phyloP scores from a whole-genome alignment of 2,329 filamentous ascomycete genomes.

The Xylogone sp. region DNA sequence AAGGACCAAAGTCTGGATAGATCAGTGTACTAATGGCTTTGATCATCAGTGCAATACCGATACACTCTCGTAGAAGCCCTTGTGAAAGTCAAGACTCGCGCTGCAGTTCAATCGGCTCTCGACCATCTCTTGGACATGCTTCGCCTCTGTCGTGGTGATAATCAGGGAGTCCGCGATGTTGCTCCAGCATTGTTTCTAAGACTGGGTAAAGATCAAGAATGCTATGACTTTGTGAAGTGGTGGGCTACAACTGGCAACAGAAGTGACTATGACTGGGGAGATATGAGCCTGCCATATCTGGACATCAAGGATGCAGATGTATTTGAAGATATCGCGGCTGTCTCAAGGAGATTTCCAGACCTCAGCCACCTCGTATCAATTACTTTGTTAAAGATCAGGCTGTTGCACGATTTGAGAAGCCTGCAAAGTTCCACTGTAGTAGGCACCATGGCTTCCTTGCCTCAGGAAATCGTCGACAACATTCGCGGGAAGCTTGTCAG shows the following conservation, averaged over 20 bases:
- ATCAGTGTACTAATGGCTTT: neutral
- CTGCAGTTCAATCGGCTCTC: slow-evolving; percentile 34
- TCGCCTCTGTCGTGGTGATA: slow-evolving; percentile 39
- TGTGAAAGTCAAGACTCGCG: slow-evolving; percentile 25
- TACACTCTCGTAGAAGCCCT: slow-evolving; percentile 30
- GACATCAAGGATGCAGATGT: slow-evolving; percentile 35
- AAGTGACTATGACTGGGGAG: slow-evolving; percentile 31
- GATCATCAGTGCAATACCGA: slow-evolving; percentile 28
- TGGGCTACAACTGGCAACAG: slow-evolving; percentile 27
- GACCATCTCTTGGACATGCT: slow-evolving; percentile 41
- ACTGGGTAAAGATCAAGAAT: slow-evolving; percentile 44
- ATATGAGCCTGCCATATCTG: slow-evolving; percentile 31
- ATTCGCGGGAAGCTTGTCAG: slow-evolving; percentile 18
- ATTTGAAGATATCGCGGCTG: slow-evolving; percentile 32
- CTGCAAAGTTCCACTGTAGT: slow-evolving; percentile 20
- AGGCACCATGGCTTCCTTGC: slow-evolving; percentile 12
- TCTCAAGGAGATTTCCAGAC: slow-evolving; percentile 7
- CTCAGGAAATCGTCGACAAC: slow-evolving; percentile 25
- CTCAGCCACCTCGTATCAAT: slow-evolving; percentile 20
- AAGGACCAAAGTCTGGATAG: neutral
- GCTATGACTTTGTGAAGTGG: slow-evolving; percentile 47
- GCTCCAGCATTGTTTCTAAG: slow-evolving; percentile 41
- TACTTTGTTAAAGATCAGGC: slow-evolving; percentile 33
- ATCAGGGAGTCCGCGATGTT: slow-evolving; percentile 37
- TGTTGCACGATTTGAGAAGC: slow-evolving; percentile 28